Percentiles rank a stretch among this genome's conserved stretches.
These are phyloP conservation scores for Botrytis fragariae DNA, from an alignment of 2,329 filamentous ascomycete genomes.

Conservation along the genomic window DNA sequence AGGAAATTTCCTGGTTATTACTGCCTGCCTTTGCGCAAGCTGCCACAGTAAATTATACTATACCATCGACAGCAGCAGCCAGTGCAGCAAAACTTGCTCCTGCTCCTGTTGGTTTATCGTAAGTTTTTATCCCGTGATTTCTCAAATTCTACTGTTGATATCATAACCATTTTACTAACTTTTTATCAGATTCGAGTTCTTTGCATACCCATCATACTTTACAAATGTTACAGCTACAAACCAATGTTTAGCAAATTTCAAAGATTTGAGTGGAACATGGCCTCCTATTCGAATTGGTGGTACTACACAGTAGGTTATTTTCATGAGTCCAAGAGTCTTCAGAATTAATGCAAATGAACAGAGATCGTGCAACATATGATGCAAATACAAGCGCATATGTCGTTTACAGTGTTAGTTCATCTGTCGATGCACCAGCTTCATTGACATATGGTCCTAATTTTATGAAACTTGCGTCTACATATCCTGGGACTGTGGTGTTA, in stretches of 20 bases:
- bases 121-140: conserved; percentile 27
- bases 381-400: conserved; percentile 46
- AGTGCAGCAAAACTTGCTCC: conserved; percentile 36
- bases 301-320: conserved; percentile 48
- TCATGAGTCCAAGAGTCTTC: not conserved
- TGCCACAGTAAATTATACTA: conserved; percentile 24
- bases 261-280: conserved; percentile 49
- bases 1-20: not conserved
- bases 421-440: conserved; percentile 48
- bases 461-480: conserved; percentile 49
- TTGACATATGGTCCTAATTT: conserved; percentile 54
- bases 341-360: conserved; percentile 22
- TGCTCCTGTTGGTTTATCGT: conserved; percentile 49
- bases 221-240: conserved; percentile 50
- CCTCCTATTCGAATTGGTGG: conserved; percentile 57
- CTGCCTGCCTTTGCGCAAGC: conserved; percentile 1
- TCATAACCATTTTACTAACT: not conserved
- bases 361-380: conserved; percentile 53
- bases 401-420: conserved; percentile 48
- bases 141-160: not conserved
- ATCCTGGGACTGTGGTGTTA: conserved; percentile 50
- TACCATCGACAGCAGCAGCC: conserved; percentile 30
- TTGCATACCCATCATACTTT: conserved; percentile 54
- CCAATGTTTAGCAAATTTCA: conserved; percentile 52
- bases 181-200: conserved; percentile 51